Evolutionary conservation across 192 early-diverging fungal genomes (phyloP), one percentile per base, ranked within the genome.

Genomic region (Umbelopsis ramanniana): DNA sequence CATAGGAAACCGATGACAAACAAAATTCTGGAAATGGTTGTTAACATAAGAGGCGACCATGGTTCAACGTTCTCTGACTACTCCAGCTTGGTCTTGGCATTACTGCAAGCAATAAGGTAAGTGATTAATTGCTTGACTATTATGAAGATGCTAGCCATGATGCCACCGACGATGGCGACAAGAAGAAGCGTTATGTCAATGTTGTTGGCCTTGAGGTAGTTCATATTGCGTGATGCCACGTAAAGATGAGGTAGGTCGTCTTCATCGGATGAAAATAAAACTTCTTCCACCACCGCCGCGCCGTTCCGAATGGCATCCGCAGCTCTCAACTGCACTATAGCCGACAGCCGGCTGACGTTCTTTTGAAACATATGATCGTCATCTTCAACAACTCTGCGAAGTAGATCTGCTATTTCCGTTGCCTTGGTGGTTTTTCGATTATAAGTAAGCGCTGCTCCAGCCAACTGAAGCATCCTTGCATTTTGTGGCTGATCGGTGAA

Each of bases 241-340:
- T 60, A 69, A 6, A 71, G 76, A 50, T 72, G 71, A 17, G 76
- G 71, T 19, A 77, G 38, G 8, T 38, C 14, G 0, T 68, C 33
- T 19, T 52, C 15, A 21, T 67, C 47, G 6, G 53, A 50, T 17
- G 48, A 1, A 63, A 72, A 77, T 4, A 40, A 23, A 0, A 72
- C 71, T 52, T 77, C 76, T 52, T 77, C 76, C 35, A 77, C 67
- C 0, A 69, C 19, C 43, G 69, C 67, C 0, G 76, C 76, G n/a
- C 76, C 70, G 2, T 67, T 46, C 15, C 47, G 50, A 52, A 63
- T 38, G 2, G 66, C 71, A 6, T 55, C 33, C 3, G 46, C 21
- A 14, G 76, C 52, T 26, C 50, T 66, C 19, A 77, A 29, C 48
- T 77, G 76, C 6, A 72, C 50, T n/a, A 72, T 15, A 1, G 66